A percentile compares a stretch with the other conserved stretches of the same genome.
Conservation (phyloP, 371 early-diverging fungal genomes). For the Mortierella sp. region DNA sequence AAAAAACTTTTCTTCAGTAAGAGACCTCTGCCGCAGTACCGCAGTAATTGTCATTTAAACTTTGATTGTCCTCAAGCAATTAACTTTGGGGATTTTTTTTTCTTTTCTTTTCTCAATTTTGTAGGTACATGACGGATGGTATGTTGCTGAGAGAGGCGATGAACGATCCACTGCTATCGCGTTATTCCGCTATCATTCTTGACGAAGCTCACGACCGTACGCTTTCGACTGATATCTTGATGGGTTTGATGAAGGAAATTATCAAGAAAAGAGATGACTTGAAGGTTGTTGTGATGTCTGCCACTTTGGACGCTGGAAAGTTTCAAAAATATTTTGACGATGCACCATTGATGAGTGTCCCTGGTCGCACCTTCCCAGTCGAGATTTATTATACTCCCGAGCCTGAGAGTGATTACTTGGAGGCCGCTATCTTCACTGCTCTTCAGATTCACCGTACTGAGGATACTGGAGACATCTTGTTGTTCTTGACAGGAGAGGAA, state of each 20-base stretch:
- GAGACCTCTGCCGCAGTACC: conserved; percentile 9
- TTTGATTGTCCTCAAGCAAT: not conserved
- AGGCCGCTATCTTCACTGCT: conserved; percentile 89
- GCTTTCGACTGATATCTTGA: conserved; percentile 95
- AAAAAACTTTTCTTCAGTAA: conserved; percentile 87
- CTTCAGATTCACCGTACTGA: conserved; percentile 92
- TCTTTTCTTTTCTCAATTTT: not conserved
- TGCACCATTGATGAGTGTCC: conserved; percentile 76
- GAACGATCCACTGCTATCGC: conserved; percentile 86
- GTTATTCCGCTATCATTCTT: conserved; percentile 94
- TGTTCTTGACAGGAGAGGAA: conserved; percentile 95
- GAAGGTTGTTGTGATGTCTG: conserved; percentile 97
- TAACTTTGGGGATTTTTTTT: not conserved
- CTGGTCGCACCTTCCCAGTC: conserved; percentile 94
- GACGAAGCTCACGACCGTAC: conserved; percentile 99
- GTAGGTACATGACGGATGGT: conserved; percentile 96
- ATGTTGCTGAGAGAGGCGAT: conserved; percentile 98
- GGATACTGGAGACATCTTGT: conserved; percentile 90
- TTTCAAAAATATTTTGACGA: conserved; percentile 91
- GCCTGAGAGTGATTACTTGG: conserved; percentile 92
- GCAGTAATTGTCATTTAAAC: conserved; percentile 25
- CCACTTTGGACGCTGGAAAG: conserved; percentile 95
- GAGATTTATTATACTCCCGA: conserved; percentile 85
- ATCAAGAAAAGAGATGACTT: conserved; percentile 76
- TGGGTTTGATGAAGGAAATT: conserved; percentile 92